Evolutionary conservation across 306 rosid species (phyloP).

Genomic region (Fragaria ananassa): DNA sequence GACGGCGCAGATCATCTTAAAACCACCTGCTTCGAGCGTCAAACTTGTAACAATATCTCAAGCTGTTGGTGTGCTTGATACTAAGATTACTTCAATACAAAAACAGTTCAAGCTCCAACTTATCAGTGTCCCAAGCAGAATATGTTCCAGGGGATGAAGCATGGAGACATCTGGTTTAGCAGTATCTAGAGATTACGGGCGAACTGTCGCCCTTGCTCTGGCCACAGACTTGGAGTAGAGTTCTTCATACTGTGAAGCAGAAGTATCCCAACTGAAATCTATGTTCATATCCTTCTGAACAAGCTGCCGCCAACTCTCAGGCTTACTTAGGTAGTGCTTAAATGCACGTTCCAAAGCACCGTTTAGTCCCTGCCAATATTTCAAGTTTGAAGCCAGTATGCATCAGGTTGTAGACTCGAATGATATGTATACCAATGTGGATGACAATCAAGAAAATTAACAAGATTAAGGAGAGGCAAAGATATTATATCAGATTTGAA

Average conservation of each 20-base stretch:
- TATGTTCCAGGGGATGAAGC: neutral
- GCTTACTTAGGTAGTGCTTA: conserved; percentile 45
- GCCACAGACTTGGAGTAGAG: conserved; percentile 60
- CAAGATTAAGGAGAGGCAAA: conserved; percentile 11
- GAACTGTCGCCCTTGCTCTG: conserved; percentile 59
- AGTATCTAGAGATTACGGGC: conserved; percentile 18
- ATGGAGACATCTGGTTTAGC: conserved; percentile 11
- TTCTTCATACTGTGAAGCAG: conserved; percentile 84
- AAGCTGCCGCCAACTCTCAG: conserved; percentile 66
- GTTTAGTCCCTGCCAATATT: conserved; percentile 50
- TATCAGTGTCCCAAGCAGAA: neutral
- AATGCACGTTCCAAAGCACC: conserved; percentile 70
- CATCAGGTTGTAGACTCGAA: neutral
- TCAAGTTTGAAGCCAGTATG: conserved; percentile 1
- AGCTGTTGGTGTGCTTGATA: conserved; percentile 19
- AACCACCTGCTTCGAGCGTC: conserved; percentile 27
- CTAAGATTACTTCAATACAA: neutral
- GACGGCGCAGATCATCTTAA: neutral
- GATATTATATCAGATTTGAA: neutral
- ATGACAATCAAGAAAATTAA: neutral
- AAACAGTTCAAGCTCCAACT: conserved; percentile 21
- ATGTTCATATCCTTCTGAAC: conserved; percentile 76
- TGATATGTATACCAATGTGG: conserved; percentile 1
- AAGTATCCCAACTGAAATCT: conserved; percentile 94
- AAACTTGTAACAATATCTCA: conserved; percentile 15